Evolutionary conservation across 139 green algal species (phyloP).

Genomic region (Ettlia oleoabundans): DNA sequence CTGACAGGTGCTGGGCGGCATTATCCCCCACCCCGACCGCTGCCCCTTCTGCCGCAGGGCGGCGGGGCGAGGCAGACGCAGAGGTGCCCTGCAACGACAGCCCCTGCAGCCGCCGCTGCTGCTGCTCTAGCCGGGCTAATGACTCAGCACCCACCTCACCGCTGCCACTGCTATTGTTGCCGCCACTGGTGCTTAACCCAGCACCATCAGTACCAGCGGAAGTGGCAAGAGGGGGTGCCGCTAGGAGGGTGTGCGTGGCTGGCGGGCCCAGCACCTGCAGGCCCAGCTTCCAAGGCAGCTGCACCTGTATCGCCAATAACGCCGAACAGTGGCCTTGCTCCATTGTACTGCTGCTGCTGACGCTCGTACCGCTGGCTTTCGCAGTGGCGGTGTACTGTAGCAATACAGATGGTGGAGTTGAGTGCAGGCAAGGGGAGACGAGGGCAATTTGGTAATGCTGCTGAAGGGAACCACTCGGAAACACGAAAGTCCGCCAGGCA

Average conservation of each 20-base stretch:
- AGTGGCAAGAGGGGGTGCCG: background rate
- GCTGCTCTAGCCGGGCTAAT: background rate
- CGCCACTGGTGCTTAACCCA: no score
- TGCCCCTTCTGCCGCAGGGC: background rate
- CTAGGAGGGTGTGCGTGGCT: slow-evolving; percentile 28
- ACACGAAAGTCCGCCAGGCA: no score
- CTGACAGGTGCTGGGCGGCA: background rate
- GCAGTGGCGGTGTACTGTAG: slow-evolving; percentile 14
- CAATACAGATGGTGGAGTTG: no score
- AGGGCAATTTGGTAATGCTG: background rate
- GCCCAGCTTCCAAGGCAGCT: slow-evolving; percentile 25
- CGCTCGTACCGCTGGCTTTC: background rate
- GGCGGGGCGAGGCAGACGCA: background rate
- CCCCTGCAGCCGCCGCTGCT: slow-evolving; percentile 16
- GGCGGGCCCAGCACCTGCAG: slow-evolving; percentile 23
- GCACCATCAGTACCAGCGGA: background rate
- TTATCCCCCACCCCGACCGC: background rate
- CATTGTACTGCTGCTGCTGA: background rate
- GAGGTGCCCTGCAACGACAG: slow-evolving; percentile 2
- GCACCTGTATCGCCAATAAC: background rate
- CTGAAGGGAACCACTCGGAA: background rate
- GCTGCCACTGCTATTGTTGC: no score
- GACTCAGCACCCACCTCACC: no score
- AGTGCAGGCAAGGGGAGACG: background rate
- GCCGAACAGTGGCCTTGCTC: slow-evolving; percentile 16